Evolutionary conservation across 2,329 filamentous ascomycete species (phyloP).

Genomic region (Nemania diffusa): DNA sequence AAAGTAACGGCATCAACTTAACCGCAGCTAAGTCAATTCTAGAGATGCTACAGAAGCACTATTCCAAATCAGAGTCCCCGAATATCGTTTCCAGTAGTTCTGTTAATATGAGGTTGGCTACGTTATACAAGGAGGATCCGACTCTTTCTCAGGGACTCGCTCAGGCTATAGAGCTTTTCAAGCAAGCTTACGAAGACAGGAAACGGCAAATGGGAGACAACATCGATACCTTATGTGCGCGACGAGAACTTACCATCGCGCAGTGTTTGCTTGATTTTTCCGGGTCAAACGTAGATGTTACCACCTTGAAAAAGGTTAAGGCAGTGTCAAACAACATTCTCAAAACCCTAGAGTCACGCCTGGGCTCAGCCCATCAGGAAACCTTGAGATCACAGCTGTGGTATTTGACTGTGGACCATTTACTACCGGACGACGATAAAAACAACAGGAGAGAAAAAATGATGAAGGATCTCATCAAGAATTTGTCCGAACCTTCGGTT

Average conservation of each 20-base stretch:
- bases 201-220: not conserved
- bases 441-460: not conserved
- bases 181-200: not conserved
- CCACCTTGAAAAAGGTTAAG: not conserved
- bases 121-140: not conserved
- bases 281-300: not conserved
- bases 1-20: not conserved
- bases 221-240: slow-evolving; percentile 5
- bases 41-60: not conserved
- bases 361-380: not conserved
- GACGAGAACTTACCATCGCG: not conserved
- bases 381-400: not conserved
- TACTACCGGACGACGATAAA: not conserved
- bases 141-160: too few relatives aligned
- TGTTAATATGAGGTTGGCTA: not conserved
- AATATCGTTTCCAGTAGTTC: not conserved
- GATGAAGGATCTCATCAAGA: not conserved
- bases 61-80: not conserved
- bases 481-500: not conserved
- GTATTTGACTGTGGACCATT: not conserved
- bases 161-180: not conserved
- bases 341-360: not conserved
- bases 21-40: not conserved
- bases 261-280: not conserved
- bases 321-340: not conserved